Percentiles rank a stretch among this genome's conserved stretches.
These are phyloP conservation scores for Nemania sp. DNA, from an alignment of 2,329 filamentous ascomycete species.

Conservation along the genomic window DNA sequence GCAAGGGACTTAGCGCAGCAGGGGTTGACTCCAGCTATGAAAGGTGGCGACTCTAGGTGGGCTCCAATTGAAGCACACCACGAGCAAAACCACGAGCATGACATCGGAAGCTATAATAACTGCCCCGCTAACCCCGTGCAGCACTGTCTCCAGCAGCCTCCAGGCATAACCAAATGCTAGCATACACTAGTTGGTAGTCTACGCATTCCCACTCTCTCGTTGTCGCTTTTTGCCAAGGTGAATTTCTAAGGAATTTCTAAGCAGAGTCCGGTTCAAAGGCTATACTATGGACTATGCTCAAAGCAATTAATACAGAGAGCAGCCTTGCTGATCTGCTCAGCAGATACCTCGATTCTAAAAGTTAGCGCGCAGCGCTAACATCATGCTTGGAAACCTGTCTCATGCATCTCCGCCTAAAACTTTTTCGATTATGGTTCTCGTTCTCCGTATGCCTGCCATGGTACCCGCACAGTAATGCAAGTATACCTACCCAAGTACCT, in stretches of 20 bases:
- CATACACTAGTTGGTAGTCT: conserved; percentile 1
- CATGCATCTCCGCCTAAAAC: conserved; percentile 33
- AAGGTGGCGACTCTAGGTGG: no score
- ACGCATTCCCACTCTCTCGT: conserved; percentile 7
- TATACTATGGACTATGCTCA: neutral
- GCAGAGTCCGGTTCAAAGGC: conserved; percentile 5
- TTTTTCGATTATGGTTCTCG: conserved; percentile 17
- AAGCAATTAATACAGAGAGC: neutral
- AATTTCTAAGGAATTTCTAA: conserved; percentile 22
- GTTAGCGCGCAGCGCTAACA: conserved; percentile 28
- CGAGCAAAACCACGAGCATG: conserved; percentile 18
- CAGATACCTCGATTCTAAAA: neutral
- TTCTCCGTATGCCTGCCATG: conserved; percentile 6
- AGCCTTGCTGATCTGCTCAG: conserved; percentile 17
- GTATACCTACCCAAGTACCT: neutral
- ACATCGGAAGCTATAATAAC: conserved; percentile 28
- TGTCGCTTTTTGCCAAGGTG: neutral
- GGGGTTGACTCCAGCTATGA: no score
- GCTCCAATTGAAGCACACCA: conserved; percentile 21
- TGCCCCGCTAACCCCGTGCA: conserved; percentile 22
- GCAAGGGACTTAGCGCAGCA: no score
- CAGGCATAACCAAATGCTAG: conserved; percentile 17
- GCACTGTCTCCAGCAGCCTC: conserved; percentile 19
- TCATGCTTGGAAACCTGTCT: conserved; percentile 27
- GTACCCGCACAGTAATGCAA: conserved; percentile 22